Percentiles rank a stretch among this genome's conserved stretches.
phyloP scores from a whole-genome alignment of 2,329 filamentous ascomycete species.

The Drechslera avenae region DNA sequence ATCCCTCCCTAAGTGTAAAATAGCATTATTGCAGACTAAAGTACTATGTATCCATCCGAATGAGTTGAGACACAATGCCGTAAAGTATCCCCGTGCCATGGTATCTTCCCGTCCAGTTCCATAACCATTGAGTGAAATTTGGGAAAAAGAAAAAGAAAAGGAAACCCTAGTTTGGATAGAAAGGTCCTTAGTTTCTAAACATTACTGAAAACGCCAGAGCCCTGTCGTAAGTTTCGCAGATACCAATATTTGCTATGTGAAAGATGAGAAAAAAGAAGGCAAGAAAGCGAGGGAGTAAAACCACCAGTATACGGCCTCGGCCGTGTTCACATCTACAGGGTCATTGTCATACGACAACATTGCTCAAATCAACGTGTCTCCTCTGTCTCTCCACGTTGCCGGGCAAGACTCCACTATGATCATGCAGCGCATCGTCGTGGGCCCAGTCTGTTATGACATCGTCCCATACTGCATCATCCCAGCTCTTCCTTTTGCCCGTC shows the following conservation, averaged over 20 bases:
- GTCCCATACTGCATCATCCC: slow-evolving; percentile 7
- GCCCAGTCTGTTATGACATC: slow-evolving; percentile 32
- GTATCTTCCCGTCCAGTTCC: slow-evolving; percentile 10
- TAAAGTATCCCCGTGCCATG: slow-evolving; percentile 13
- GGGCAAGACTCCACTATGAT: slow-evolving; percentile 14
- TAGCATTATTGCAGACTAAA: too few relatives aligned
- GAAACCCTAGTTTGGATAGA: not conserved
- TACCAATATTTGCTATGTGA: too few relatives aligned
- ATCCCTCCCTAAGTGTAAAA: not conserved
- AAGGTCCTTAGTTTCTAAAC: not conserved
- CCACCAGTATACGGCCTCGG: not conserved
- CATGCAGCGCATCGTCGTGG: slow-evolving; percentile 25
- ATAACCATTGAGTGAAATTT: too few relatives aligned
- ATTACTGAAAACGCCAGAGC: too few relatives aligned
- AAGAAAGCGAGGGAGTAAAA: not conserved
- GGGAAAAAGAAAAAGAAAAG: slow-evolving; percentile 1
- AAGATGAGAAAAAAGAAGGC: not conserved
- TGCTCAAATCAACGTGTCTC: slow-evolving; percentile 33
- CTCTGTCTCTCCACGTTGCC: slow-evolving; percentile 25
- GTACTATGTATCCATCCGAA: not conserved
- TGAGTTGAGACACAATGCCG: not conserved
- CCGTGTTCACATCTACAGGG: slow-evolving; percentile 35
- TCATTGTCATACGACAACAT: slow-evolving; percentile 33
- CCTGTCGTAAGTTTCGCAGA: too few relatives aligned
- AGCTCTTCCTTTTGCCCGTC: slow-evolving; percentile 9